A percentile compares a stretch with the other conserved stretches of the same genome.
These are phyloP conservation scores for Gloeophyllum trabeum DNA, from an alignment of 768 basidiomycete genomes.

Conservation along the genomic window DNA sequence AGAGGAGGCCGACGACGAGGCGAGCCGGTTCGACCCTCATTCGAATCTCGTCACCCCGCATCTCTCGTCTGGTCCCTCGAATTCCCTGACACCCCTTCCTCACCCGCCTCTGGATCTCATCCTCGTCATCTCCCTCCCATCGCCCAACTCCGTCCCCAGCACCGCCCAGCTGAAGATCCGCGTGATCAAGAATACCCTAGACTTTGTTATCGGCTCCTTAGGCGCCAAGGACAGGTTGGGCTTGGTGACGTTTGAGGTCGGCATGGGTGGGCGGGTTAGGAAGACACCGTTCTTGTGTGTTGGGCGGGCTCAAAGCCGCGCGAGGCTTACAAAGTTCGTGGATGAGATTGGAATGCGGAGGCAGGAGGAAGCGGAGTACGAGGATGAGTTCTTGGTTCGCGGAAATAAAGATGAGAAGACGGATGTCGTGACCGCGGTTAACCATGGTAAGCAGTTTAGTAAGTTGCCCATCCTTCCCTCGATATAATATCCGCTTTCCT, in stretches of 20 bases:
- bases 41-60: conserved; percentile 57
- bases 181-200: conserved; percentile 80
- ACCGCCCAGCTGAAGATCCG: conserved; percentile 81
- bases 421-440: conserved; percentile 97
- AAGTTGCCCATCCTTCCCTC: not conserved
- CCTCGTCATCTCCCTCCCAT: conserved; percentile 81
- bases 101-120: conserved; percentile 91
- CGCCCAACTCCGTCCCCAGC: conserved; percentile 56
- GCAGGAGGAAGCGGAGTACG: conserved; percentile 16
- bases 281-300: conserved; percentile 88
- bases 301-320: conserved; percentile 57
- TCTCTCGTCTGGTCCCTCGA: conserved; percentile 63
- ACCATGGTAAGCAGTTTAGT: conserved; percentile 52
- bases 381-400: conserved; percentile 52
- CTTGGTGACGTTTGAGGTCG: conserved; percentile 89
- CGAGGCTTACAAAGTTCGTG: conserved; percentile 66
- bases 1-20: conserved; percentile 60
- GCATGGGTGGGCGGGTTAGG: conserved; percentile 67
- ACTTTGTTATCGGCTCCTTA: conserved; percentile 74
- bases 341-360: conserved; percentile 47
- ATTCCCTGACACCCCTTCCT: conserved; percentile 68
- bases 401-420: conserved; percentile 87
- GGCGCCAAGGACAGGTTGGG: conserved; percentile 74
- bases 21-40: conserved; percentile 37
- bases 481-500: conserved; percentile 2